Base-by-base conservation (phyloP, 1,284 basidiomycete species). In the Quambalaria eucalypti region DNA sequence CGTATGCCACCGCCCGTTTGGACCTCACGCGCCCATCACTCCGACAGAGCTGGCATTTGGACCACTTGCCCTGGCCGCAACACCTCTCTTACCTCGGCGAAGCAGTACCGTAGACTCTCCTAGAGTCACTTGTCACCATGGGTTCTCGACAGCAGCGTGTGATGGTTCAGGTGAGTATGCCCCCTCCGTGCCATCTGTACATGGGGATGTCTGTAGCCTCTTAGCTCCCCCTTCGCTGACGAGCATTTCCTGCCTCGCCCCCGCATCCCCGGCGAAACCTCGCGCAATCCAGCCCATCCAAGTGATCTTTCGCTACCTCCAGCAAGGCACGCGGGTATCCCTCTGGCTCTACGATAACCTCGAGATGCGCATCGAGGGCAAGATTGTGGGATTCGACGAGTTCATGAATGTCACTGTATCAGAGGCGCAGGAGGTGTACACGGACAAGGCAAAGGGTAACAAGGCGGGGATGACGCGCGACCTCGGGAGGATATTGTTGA, bases 381-480 rank as follows among this genome's bases (percentile, higher is more conserved):
- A 84, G 78, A 97, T 99, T 78, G 87, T 92, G 25, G 95, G 95
- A 23, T 98, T 98, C 73, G 95, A 99, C 77, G 95, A 99, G 78
- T 99, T 98, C 78, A 99, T 99, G 95, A 99, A 99, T 76, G 80
- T 99, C 21, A 90, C 96, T 23, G 80, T 96, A n/a, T 91, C 96
- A 70, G 90, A 97, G 60, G 90, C 93, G 38, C 83, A 85, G 57
- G 95, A 98, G 77, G 87, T 97, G 6, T 93, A 85, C 75, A 59
- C 59, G 21, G 65, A 62, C 47, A 60, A 68, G 44, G 67, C 60
- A 44, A 64, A 65, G 51, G 66, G 64, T 50, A 59, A 65, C n/a
- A 61, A 62, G 51, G 60, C 47, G 28, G 46, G 51, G 5, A 9
- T n/a, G 5, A 28, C 9, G 16, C 10, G 23, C 2, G 26, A 44